Evolutionary conservation across 495 filamentous ascomycete genomes (phyloP).

Genomic region (Emericellopsis terricola): DNA sequence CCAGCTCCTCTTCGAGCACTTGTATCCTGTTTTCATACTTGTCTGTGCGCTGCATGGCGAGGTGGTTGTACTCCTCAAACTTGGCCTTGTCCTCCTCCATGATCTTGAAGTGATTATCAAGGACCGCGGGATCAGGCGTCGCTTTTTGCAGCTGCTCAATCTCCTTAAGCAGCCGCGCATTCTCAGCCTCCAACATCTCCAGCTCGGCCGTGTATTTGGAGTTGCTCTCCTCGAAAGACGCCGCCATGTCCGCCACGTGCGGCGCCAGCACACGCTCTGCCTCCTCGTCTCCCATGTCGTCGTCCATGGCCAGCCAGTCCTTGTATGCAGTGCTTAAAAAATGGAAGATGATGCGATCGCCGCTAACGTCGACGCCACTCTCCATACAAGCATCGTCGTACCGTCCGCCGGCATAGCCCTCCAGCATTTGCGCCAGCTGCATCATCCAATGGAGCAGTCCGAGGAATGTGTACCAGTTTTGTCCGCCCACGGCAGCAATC

Average conservation of each 20-base stretch:
- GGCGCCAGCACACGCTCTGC: slow-evolving; percentile 56
- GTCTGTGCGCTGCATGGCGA: slow-evolving; percentile 59
- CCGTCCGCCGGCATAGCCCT: slow-evolving; percentile 49
- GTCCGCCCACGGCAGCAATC: slow-evolving; percentile 81
- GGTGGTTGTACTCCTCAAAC: slow-evolving; percentile 79
- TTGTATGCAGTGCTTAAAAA: slow-evolving; percentile 80
- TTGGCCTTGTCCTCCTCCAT: slow-evolving; percentile 82
- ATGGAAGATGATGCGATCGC: slow-evolving; percentile 82
- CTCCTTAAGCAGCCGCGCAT: slow-evolving; percentile 56
- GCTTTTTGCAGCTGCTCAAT: slow-evolving; percentile 78
- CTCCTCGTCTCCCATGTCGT: slow-evolving; percentile 71
- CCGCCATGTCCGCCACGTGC: slow-evolving; percentile 78
- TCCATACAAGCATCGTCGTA: slow-evolving; percentile 81
- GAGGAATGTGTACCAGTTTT: slow-evolving; percentile 89
- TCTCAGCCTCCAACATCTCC: slow-evolving; percentile 66
- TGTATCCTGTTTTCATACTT: slow-evolving; percentile 64
- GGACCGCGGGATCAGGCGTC: slow-evolving; percentile 57
- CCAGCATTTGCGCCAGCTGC: slow-evolving; percentile 85
- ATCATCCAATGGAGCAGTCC: slow-evolving; percentile 97
- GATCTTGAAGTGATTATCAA: slow-evolving; percentile 71
- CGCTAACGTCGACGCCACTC: slow-evolving; percentile 66
- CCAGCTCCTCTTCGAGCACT: slow-evolving; percentile 61
- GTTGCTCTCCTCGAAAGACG: slow-evolving; percentile 71
- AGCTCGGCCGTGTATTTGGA: slow-evolving; percentile 66
- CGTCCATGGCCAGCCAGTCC: slow-evolving; percentile 79